phyloP scores from a whole-genome alignment of 2,329 filamentous ascomycete species.

The Talaromyces funiculosus region DNA sequence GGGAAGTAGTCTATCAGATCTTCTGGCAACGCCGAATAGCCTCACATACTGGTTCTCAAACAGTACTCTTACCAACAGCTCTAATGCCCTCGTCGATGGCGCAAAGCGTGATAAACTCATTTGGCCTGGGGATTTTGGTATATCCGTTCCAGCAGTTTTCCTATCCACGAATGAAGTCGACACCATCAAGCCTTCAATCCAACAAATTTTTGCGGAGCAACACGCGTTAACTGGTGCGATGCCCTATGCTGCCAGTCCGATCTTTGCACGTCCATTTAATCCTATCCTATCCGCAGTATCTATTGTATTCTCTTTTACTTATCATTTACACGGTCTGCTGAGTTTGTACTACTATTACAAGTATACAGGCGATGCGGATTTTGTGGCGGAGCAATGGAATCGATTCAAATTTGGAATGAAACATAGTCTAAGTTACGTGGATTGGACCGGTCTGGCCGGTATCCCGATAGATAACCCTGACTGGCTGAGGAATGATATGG shows the following conservation, averaged over 20 bases:
- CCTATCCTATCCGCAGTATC: background rate
- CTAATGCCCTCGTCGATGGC: constrained; percentile 35
- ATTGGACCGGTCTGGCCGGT: background rate
- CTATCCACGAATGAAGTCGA: background rate
- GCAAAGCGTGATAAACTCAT: constrained; percentile 43
- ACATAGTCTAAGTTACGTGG: background rate
- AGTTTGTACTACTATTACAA: background rate
- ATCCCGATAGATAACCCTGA: background rate
- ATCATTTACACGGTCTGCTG: background rate
- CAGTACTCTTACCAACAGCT: constrained; percentile 20
- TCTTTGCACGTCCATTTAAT: background rate
- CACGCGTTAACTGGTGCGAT: background rate
- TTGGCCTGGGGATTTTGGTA: constrained; percentile 58
- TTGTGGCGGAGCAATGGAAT: background rate
- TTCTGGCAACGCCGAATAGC: background rate
- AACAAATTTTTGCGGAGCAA: background rate
- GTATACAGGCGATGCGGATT: background rate
- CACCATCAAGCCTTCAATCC: background rate
- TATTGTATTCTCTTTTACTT: background rate
- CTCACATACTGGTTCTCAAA: background rate
- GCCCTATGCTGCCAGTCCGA: background rate
- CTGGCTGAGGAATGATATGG: background rate
- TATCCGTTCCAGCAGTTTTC: constrained; percentile 45
- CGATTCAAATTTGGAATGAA: background rate
- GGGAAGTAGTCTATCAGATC: constrained; percentile 14